Base-by-base conservation (phyloP, 2,329 filamentous ascomycete genomes). In the Pseudopyrenochaeta lycopersici region DNA sequence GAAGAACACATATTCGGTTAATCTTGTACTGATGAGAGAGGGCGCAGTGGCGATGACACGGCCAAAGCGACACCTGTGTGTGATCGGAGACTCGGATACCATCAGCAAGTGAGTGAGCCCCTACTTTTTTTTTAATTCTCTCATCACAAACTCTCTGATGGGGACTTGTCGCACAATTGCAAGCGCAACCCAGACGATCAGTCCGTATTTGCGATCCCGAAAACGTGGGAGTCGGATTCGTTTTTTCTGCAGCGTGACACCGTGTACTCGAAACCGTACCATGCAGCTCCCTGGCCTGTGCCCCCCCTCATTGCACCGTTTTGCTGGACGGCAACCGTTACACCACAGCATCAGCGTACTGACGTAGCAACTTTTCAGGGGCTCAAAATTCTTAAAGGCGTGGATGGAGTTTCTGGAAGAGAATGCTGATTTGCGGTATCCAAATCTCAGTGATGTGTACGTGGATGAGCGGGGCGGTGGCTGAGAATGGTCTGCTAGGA, bases 361-460 rank as follows among this genome's bases (percentile, higher is more conserved):
- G 52, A 68, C 54, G 48, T 56, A 9, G 49, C 40, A 52, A 18
- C 30, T n/a, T n/a, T n/a, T 49, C 64, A 96, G 91, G 77, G 93
- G 93, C 20, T 92, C 90, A 76, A 82, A 82, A 53, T 98, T 97
- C 72, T 82, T 98, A 57, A 92, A 91, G 76, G 83, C 83, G 57
- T 98, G 94, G 95, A 97, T 97, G 91, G 85, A 83, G 9, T 94
- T 90, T 74, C 81, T 98, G 27, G 94, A 98, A 76, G 91, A 97
- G 60, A 82, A 96, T 67, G 90, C 92, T 7, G 94, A 98, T 78
- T 78, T 98, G 63, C 83, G 95, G 70, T 98, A 97, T 77, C 92
- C 94, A 2, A 90, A 95, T 71, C 70, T 87, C 23, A 73, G 74
- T 17, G 81, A 83, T 21, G 58, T 83, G 36, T 69, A 72, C 67